Percentiles rank a stretch among this genome's conserved stretches.
These are phyloP conservation scores for Daldinia bambusicola DNA, from an alignment of 495 filamentous ascomycete species.

Conservation along the genomic window DNA sequence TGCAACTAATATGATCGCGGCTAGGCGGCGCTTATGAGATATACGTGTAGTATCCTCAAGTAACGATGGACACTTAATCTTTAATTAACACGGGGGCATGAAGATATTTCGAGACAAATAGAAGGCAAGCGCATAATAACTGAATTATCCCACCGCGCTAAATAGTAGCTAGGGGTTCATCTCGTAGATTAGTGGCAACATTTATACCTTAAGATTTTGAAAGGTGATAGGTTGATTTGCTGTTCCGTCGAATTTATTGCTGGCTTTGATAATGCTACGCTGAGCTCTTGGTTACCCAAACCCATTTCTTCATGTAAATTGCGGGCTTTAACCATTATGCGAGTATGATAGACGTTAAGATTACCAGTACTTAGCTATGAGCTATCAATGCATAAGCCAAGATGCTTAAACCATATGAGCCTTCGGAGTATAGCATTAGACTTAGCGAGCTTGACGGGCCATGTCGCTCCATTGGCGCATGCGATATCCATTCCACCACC, in stretches of 20 bases:
- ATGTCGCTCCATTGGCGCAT: slow-evolving; percentile 11
- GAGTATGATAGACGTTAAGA: slow-evolving; percentile 13
- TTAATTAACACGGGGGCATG: slow-evolving; percentile 14
- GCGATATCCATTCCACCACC: slow-evolving; percentile 29
- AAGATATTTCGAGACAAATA: slow-evolving; percentile 1
- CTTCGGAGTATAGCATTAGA: slow-evolving; percentile 4
- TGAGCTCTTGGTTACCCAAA: slow-evolving; percentile 33
- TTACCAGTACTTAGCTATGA: not conserved
- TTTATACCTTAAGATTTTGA: not conserved
- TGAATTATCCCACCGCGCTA: slow-evolving; percentile 38
- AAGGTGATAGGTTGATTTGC: slow-evolving; percentile 14
- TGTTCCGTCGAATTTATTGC: slow-evolving; percentile 6
- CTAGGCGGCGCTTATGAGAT: slow-evolving; percentile 26
- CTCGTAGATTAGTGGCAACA: slow-evolving; percentile 33
- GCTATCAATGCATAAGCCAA: slow-evolving; percentile 25
- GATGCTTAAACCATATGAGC: slow-evolving; percentile 9
- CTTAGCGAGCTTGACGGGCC: slow-evolving; percentile 21
- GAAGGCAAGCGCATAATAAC: slow-evolving; percentile 12
- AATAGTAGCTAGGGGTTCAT: slow-evolving; percentile 26
- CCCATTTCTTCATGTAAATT: slow-evolving; percentile 34
- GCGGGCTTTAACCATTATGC: slow-evolving; percentile 23
- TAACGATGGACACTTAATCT: slow-evolving; percentile 23
- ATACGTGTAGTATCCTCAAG: slow-evolving; percentile 12
- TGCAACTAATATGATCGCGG: slow-evolving; percentile 12
- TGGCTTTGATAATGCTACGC: slow-evolving; percentile 13